A percentile compares a stretch with the other conserved stretches of the same genome.
Evolutionary conservation across 345 rosid genomes (phyloP).

Genomic region (Isatis tinctoria): DNA sequence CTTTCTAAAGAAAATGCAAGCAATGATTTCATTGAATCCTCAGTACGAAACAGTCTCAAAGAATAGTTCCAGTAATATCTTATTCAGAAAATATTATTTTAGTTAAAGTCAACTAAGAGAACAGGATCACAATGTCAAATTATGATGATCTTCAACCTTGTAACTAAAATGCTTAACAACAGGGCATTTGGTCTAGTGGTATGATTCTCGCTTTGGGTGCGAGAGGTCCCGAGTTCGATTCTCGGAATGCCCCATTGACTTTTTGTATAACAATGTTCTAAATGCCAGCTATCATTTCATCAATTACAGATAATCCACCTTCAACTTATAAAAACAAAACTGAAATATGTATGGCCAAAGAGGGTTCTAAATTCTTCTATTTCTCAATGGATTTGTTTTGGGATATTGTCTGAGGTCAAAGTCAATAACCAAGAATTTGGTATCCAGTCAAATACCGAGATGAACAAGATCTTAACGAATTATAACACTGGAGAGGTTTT

Average conservation of each 20-base stretch:
- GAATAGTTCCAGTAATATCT: neutral
- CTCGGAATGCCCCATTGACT: slow-evolving; percentile 52
- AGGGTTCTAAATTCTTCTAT: too few relatives aligned
- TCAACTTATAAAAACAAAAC: too few relatives aligned
- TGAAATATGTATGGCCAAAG: too few relatives aligned
- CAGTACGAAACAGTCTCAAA: too few relatives aligned
- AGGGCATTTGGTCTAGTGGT: slow-evolving; percentile 85
- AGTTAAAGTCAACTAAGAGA: neutral
- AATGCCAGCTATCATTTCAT: neutral
- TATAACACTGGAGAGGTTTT: too few relatives aligned
- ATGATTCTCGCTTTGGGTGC: slow-evolving; percentile 90
- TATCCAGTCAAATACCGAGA: too few relatives aligned
- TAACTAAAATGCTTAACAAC: neutral
- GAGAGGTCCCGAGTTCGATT: slow-evolving; percentile 81
- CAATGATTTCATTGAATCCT: too few relatives aligned
- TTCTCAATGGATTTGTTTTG: too few relatives aligned
- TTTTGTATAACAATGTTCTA: neutral
- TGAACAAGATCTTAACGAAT: too few relatives aligned
- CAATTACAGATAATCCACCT: too few relatives aligned
- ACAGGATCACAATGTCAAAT: neutral
- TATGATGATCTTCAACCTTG: neutral
- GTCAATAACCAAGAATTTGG: too few relatives aligned
- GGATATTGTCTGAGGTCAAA: too few relatives aligned
- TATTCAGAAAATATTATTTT: neutral
- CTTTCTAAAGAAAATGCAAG: neutral